A percentile compares a stretch with the other conserved stretches of the same genome.
Evolutionary conservation across 2,329 filamentous ascomycete genomes (phyloP).

Genomic region (Nemania abortiva): DNA sequence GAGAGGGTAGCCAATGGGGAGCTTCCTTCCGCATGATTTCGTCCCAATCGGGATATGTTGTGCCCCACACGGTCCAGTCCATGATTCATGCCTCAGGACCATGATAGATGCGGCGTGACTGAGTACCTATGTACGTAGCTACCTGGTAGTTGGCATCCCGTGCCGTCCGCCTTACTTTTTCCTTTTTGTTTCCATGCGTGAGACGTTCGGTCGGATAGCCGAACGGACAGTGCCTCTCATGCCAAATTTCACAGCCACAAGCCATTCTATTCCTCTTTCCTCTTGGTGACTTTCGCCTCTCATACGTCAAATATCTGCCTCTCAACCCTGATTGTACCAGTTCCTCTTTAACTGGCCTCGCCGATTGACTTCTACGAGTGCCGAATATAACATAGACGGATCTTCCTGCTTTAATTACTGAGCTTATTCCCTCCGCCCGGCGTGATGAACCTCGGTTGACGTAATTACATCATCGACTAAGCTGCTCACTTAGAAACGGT

Average conservation of each 20-base stretch:
- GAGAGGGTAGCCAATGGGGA: slow-evolving; percentile 30
- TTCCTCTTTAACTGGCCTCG: no score
- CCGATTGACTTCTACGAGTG: background rate
- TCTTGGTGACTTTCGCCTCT: background rate
- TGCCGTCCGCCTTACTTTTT: background rate
- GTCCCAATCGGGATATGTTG: slow-evolving; percentile 29
- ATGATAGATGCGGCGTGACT: background rate
- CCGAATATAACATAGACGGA: background rate
- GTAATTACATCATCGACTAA: slow-evolving; percentile 33
- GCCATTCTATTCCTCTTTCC: background rate
- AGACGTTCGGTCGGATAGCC: no score
- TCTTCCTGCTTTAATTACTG: no score
- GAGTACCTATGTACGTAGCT: background rate
- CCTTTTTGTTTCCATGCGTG: background rate
- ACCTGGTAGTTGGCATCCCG: background rate
- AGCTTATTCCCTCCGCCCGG: background rate
- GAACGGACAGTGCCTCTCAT: no score
- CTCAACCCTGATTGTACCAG: no score
- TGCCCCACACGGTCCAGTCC: background rate
- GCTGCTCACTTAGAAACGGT: background rate
- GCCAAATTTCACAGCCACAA: background rate
- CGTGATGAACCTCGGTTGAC: background rate
- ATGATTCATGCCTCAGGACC: slow-evolving; percentile 18
- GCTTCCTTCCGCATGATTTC: slow-evolving; percentile 11
- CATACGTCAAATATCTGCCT: background rate